phyloP scores from a whole-genome alignment of 306 rosid species.

The Cucurbita moschata region DNA sequence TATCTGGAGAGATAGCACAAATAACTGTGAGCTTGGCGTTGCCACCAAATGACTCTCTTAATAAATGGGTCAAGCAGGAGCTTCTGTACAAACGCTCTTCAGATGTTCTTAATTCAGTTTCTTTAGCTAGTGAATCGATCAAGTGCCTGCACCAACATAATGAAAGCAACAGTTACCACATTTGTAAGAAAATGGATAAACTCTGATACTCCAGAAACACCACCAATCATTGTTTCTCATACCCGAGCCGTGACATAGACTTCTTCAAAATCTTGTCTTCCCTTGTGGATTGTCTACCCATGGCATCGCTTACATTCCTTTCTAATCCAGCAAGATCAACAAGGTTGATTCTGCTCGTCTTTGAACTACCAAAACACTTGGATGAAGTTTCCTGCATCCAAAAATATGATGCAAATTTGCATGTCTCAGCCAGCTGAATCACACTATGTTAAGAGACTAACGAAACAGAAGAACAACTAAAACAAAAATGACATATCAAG shows the following conservation, averaged over 20 bases:
- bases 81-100: conserved; percentile 30
- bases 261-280: conserved; percentile 63
- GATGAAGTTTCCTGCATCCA: conserved; percentile 48
- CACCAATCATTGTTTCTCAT: conserved; percentile 4
- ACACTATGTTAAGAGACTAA: background rate
- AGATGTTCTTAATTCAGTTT: conserved; percentile 24
- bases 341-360: conserved; percentile 82
- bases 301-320: conserved; percentile 45
- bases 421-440: too few species aligned
- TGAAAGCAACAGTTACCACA: background rate
- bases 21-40: conserved; percentile 76
- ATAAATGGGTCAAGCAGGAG: conserved; percentile 64
- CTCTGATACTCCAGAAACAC: background rate
- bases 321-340: conserved; percentile 89
- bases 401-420: background rate
- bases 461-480: background rate
- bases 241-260: conserved; percentile 87
- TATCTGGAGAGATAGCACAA: conserved; percentile 57
- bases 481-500: background rate
- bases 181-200: background rate
- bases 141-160: conserved; percentile 45
- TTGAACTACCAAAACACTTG: conserved; percentile 77
- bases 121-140: conserved; percentile 51
- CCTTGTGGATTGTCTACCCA: conserved; percentile 38
- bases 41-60: conserved; percentile 77